Evolutionary conservation across 495 filamentous ascomycete genomes (phyloP).

Genomic region (Neurospora sp.): DNA sequence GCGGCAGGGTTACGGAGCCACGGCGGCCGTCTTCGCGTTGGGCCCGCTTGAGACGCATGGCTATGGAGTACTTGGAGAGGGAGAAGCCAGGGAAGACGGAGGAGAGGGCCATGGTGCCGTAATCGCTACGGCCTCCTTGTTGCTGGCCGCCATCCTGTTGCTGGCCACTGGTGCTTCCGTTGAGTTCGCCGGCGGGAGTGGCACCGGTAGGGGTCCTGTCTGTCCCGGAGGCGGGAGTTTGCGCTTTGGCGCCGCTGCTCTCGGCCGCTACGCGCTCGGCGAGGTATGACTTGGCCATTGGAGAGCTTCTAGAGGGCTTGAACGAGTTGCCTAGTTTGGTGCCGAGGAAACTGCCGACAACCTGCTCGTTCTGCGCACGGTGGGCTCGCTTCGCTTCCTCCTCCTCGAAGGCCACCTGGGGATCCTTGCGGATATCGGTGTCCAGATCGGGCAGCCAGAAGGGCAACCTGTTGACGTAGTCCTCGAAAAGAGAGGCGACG

Average conservation of each 20-base stretch:
- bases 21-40: slow-evolving; percentile 2
- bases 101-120: slow-evolving; percentile 35
- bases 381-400: slow-evolving; percentile 74
- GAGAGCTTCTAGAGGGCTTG: slow-evolving; percentile 51
- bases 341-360: slow-evolving; percentile 72
- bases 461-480: slow-evolving; percentile 88
- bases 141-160: not conserved
- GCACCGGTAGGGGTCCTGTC: slow-evolving; percentile 17
- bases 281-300: slow-evolving; percentile 44
- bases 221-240: slow-evolving; percentile 7
- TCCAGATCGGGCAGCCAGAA: slow-evolving; percentile 92
- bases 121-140: slow-evolving; percentile 19
- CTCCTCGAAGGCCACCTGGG: slow-evolving; percentile 80
- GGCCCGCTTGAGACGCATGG: slow-evolving; percentile 25
- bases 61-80: slow-evolving; percentile 56
- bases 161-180: not conserved
- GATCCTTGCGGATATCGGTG: slow-evolving; percentile 86
- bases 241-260: slow-evolving; percentile 8
- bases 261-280: slow-evolving; percentile 36
- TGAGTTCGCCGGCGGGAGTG: slow-evolving; percentile 14
- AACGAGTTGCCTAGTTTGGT: slow-evolving; percentile 35
- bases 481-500: slow-evolving; percentile 82
- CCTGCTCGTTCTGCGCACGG: slow-evolving; percentile 74
- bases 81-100: slow-evolving; percentile 67
- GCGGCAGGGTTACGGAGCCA: slow-evolving; percentile 46